Percentiles rank a stretch among this genome's conserved stretches.
Evolutionary conservation across 2,329 filamentous ascomycete species (phyloP).

Genomic region (Fusarium caatingaense): DNA sequence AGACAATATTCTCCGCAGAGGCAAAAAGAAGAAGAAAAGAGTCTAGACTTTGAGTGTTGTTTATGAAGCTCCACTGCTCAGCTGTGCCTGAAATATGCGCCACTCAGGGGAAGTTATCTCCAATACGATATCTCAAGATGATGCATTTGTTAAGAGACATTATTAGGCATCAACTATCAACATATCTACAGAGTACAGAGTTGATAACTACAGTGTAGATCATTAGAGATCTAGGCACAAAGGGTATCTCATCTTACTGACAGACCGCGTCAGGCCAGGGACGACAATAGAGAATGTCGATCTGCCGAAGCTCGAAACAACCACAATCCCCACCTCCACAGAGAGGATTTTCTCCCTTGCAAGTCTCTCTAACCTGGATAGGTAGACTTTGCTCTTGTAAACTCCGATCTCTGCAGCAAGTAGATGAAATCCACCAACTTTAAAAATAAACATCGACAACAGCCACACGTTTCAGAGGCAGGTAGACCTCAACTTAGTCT

Average conservation of each 20-base stretch:
- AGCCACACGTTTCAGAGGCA: background rate
- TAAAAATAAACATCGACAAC: slow-evolving; percentile 1
- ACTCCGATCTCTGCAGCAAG: background rate
- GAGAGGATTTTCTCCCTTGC: background rate
- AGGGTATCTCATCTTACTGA: background rate
- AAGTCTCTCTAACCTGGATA: background rate
- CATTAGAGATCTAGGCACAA: background rate
- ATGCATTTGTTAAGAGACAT: background rate
- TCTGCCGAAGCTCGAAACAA: slow-evolving; percentile 30
- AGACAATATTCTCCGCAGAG: background rate
- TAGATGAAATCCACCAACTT: background rate
- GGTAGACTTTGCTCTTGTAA: background rate
- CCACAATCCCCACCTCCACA: slow-evolving; percentile 3
- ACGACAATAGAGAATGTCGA: slow-evolving; percentile 18
- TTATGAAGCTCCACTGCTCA: background rate
- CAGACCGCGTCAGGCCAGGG: background rate
- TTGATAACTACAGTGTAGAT: background rate
- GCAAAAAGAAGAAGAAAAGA: slow-evolving; percentile 2
- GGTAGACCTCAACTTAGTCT: background rate
- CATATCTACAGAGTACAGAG: background rate
- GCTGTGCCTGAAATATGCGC: slow-evolving; percentile 2
- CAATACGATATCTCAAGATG: background rate
- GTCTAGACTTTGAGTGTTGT: slow-evolving; percentile 14
- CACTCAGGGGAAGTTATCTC: background rate
- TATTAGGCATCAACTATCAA: background rate